Percentiles rank a stretch among this genome's conserved stretches.
Evolutionary conservation across 345 rosid species (phyloP).

Genomic region (Gossypium stocksii): DNA sequence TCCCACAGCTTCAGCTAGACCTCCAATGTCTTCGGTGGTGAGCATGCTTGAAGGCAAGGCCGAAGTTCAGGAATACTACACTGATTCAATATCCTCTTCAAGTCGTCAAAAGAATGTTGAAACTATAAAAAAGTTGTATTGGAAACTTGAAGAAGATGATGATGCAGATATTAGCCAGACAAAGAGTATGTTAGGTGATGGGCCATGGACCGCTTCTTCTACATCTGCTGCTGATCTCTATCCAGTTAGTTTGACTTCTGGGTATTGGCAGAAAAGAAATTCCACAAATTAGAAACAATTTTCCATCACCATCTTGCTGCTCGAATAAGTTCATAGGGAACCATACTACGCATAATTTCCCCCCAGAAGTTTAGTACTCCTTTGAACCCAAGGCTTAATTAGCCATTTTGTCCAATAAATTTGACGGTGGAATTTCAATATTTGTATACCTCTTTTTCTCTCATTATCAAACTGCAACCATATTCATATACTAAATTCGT

Average conservation of each 20-base stretch:
- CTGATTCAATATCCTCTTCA: not conserved
- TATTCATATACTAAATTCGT: too few species aligned
- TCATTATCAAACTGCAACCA: too few species aligned
- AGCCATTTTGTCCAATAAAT: not conserved
- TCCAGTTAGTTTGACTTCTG: not conserved
- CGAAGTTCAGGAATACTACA: not conserved
- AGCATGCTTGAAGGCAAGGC: slow-evolving; percentile 2
- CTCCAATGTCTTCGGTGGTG: not conserved
- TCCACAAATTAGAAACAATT: not conserved
- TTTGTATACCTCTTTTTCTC: too few species aligned
- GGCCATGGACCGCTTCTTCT: not conserved
- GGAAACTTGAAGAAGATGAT: not conserved
- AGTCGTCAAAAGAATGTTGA: not conserved
- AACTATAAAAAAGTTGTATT: slow-evolving; percentile 21
- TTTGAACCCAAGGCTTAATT: too few species aligned
- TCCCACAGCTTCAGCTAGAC: not conserved
- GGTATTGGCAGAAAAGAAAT: not conserved
- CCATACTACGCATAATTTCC: too few species aligned
- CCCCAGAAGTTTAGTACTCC: too few species aligned
- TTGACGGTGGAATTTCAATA: too few species aligned
- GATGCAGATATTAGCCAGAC: not conserved
- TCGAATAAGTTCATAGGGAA: not conserved
- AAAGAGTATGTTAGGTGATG: not conserved
- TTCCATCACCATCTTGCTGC: not conserved
- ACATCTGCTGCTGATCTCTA: slow-evolving; percentile 2